A percentile compares a stretch with the other conserved stretches of the same genome.
Evolutionary conservation across 1,284 basidiomycete genomes (phyloP).

Genomic region (Ceratobasidium sp.): DNA sequence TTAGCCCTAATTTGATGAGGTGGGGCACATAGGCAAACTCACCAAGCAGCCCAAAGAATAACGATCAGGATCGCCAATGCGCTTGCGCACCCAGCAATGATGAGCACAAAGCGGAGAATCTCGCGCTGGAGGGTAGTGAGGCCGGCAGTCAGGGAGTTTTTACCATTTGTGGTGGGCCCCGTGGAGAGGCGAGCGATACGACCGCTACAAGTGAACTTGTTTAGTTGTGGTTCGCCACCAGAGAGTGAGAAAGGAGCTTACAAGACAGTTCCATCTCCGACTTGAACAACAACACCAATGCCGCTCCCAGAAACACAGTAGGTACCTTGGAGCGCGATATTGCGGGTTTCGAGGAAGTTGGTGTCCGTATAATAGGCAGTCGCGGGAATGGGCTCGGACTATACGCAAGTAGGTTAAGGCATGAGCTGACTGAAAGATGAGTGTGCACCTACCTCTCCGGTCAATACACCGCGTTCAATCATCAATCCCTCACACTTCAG

Average conservation of each 20-base stretch:
- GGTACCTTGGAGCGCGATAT: slow-evolving; percentile 64
- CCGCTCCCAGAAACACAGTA: slow-evolving; percentile 63
- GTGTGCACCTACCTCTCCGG: slow-evolving; percentile 59
- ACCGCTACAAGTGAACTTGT: slow-evolving; percentile 50
- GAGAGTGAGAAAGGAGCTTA: slow-evolving; percentile 36
- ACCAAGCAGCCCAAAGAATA: slow-evolving; percentile 68
- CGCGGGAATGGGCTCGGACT: slow-evolving; percentile 53
- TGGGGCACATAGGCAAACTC: not conserved
- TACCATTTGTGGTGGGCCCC: slow-evolving; percentile 51
- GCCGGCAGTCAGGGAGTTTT: slow-evolving; percentile 35
- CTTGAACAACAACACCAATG: slow-evolving; percentile 45
- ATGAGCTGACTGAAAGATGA: not conserved
- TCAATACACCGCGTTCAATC: slow-evolving; percentile 71
- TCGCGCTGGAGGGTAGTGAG: slow-evolving; percentile 57
- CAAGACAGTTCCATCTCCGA: slow-evolving; percentile 53
- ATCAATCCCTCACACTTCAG: slow-evolving; percentile 53
- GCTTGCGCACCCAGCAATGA: slow-evolving; percentile 53
- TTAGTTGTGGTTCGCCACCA: not conserved
- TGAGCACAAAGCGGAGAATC: slow-evolving; percentile 59
- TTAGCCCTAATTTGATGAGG: not conserved
- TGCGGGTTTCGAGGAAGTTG: slow-evolving; percentile 52
- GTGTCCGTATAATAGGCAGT: slow-evolving; percentile 53
- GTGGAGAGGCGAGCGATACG: slow-evolving; percentile 57
- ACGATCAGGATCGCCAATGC: slow-evolving; percentile 65
- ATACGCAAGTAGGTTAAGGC: not conserved